Conservation (phyloP, 129 eudicot species). For the Pittosporum tobira region DNA sequence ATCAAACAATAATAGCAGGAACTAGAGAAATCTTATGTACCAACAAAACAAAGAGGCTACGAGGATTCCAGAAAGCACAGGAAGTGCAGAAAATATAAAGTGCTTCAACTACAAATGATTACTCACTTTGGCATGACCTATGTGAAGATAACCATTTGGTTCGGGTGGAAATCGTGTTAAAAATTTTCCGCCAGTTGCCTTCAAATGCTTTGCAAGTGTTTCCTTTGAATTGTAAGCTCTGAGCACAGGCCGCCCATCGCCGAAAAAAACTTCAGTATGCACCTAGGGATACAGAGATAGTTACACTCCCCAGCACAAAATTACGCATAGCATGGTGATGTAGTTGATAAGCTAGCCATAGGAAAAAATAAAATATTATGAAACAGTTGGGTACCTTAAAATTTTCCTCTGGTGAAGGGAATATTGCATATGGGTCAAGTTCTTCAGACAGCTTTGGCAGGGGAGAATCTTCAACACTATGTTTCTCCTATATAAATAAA, state of each 20-base stretch:
- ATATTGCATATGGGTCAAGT: slow-evolving; percentile 70
- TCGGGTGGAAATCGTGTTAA: slow-evolving; percentile 96
- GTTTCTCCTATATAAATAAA: slow-evolving; percentile 40
- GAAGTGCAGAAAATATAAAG: slow-evolving; percentile 2
- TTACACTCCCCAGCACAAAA: not conserved
- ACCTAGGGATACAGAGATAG: slow-evolving; percentile 40
- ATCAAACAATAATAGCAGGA: slow-evolving; percentile 1
- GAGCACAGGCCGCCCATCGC: slow-evolving; percentile 67
- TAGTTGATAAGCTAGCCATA: too few relatives aligned
- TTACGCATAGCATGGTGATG: too few relatives aligned
- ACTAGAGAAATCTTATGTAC: slow-evolving; percentile 2
- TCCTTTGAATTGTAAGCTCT: slow-evolving; percentile 82
- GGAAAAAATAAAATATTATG: slow-evolving; percentile 5
- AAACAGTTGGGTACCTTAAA: slow-evolving; percentile 43
- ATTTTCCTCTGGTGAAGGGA: slow-evolving; percentile 81
- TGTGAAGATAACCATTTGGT: slow-evolving; percentile 95
- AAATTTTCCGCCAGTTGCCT: slow-evolving; percentile 74
- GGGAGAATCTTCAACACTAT: slow-evolving; percentile 34
- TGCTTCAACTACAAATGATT: not conserved
- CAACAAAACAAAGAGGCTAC: too few relatives aligned
- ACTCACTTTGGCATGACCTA: slow-evolving; percentile 92
- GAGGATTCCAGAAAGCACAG: not conserved
- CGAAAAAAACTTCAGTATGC: slow-evolving; percentile 87
- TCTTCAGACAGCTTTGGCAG: slow-evolving; percentile 61
- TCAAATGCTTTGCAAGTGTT: slow-evolving; percentile 62